Evolutionary conservation across 1,284 basidiomycete genomes (phyloP).

Genomic region (Melampsora americana): DNA sequence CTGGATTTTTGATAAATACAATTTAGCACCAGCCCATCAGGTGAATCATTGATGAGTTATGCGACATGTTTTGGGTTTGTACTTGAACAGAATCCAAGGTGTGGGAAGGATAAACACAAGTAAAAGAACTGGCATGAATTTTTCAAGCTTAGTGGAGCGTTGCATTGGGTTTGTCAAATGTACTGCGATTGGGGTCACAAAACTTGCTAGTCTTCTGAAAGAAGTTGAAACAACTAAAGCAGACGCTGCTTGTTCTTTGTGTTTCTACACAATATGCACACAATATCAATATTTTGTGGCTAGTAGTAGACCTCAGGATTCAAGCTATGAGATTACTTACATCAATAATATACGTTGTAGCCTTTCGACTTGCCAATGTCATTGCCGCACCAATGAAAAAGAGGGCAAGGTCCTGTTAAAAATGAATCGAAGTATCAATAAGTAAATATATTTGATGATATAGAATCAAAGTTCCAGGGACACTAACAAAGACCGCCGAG

Average conservation of each 20-base stretch:
- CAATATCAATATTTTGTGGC: not conserved
- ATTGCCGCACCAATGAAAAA: slow-evolving; percentile 29
- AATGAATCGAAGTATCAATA: not conserved
- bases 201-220: slow-evolving; percentile 24
- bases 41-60: not conserved
- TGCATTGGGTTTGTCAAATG: slow-evolving; percentile 11
- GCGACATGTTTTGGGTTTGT: not conserved
- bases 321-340: slow-evolving; percentile 3
- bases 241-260: slow-evolving; percentile 28
- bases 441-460: not conserved
- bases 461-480: not conserved
- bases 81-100: slow-evolving; percentile 3
- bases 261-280: slow-evolving; percentile 2
- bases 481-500: not conserved
- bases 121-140: not conserved
- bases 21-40: too few species aligned
- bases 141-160: not conserved
- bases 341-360: slow-evolving; percentile 33
- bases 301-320: not conserved
- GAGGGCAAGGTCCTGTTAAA: slow-evolving; percentile 18
- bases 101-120: slow-evolving; percentile 4
- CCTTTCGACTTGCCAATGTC: slow-evolving; percentile 20
- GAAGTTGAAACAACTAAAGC: slow-evolving; percentile 13
- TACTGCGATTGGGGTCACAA: slow-evolving; percentile 19
- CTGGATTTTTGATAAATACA: too few species aligned